Conservation (phyloP, 73 alveolate species). For the Paramecium pentaurelia region DNA sequence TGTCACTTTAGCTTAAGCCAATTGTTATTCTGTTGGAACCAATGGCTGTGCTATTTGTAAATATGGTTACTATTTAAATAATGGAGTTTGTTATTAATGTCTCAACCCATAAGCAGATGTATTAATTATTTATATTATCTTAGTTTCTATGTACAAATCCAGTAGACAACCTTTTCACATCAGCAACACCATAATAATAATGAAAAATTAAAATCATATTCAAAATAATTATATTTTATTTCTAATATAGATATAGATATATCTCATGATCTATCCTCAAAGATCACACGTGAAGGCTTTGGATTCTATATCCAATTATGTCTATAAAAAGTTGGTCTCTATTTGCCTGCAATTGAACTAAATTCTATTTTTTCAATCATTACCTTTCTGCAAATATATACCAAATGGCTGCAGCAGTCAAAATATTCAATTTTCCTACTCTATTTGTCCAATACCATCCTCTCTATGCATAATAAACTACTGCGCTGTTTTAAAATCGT, state of each 20-base stretch:
- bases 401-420: not conserved
- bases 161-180: not conserved
- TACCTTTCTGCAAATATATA: not conserved
- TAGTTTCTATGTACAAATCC: constrained; percentile 16
- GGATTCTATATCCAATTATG: constrained; percentile 1
- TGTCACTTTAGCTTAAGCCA: constrained; percentile 7
- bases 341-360: not conserved
- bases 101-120: constrained; percentile 10
- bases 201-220: not conserved
- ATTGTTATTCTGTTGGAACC: not conserved
- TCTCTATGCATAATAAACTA: not conserved
- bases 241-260: not conserved
- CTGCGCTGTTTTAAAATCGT: not conserved
- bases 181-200: not conserved
- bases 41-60: constrained; percentile 16
- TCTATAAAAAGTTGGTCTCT: not conserved
- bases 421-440: not conserved
- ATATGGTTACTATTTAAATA: constrained; percentile 7
- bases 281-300: not conserved
- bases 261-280: not conserved
- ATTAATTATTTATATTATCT: not conserved
- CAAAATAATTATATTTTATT: not conserved
- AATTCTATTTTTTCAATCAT: not conserved
- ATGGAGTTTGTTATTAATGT: not conserved
- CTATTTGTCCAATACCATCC: constrained; percentile 27